These are phyloP conservation scores for Vicia sativa DNA, from an alignment of 306 rosid species.

Conservation along the genomic window DNA sequence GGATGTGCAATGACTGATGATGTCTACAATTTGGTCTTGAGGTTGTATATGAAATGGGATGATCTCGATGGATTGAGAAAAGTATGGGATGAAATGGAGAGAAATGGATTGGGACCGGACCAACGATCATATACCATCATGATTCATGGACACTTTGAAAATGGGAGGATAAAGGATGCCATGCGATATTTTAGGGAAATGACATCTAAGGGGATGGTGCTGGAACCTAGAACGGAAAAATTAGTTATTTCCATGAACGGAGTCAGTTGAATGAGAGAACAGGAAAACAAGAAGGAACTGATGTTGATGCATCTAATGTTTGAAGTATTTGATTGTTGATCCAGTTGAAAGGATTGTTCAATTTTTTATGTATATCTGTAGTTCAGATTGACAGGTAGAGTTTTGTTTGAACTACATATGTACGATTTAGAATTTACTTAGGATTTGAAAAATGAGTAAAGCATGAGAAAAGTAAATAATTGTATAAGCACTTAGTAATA, in stretches of 20 bases:
- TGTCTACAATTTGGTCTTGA: slow-evolving; percentile 64
- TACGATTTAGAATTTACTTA: not conserved
- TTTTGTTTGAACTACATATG: slow-evolving; percentile 1
- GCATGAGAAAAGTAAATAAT: not conserved
- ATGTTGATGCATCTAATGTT: slow-evolving; percentile 4
- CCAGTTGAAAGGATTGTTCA: not conserved
- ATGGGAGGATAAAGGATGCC: slow-evolving; percentile 59
- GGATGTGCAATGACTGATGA: slow-evolving; percentile 61
- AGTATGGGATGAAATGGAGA: slow-evolving; percentile 73
- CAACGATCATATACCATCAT: slow-evolving; percentile 66
- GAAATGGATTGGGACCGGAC: slow-evolving; percentile 66
- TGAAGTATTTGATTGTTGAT: not conserved
- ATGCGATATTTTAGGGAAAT: slow-evolving; percentile 61
- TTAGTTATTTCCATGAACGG: slow-evolving; percentile 45
- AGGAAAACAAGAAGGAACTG: slow-evolving; percentile 27
- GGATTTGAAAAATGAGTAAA: not conserved
- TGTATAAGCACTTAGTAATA: no score
- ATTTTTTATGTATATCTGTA: not conserved
- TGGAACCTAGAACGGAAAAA: slow-evolving; percentile 63
- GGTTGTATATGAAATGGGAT: slow-evolving; percentile 75
- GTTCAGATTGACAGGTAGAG: not conserved
- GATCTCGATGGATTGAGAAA: slow-evolving; percentile 51
- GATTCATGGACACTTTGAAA: slow-evolving; percentile 67
- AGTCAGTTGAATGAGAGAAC: slow-evolving; percentile 38
- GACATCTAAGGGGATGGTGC: slow-evolving; percentile 67